phyloP scores from a whole-genome alignment of 1,284 basidiomycete species.

The Earliella scabrosa region DNA sequence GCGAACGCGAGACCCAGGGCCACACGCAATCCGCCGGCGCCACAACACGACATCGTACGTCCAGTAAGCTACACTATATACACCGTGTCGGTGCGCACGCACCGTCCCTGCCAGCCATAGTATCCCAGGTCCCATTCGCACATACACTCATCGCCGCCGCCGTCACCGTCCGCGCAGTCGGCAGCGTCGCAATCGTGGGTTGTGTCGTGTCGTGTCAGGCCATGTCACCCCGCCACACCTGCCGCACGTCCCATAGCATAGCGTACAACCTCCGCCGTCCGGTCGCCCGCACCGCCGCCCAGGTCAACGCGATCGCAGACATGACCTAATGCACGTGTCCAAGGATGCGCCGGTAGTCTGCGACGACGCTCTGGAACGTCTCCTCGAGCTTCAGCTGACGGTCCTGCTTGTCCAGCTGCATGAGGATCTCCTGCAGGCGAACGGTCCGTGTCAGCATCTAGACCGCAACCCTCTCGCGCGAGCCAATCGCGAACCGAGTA shows the following conservation, averaged over 20 bases:
- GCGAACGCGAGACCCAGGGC: background rate
- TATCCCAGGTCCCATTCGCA: background rate
- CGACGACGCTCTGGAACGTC: slow-evolving; percentile 87
- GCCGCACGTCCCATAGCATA: background rate
- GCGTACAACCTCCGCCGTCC: too few species aligned
- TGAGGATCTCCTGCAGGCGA: slow-evolving; percentile 74
- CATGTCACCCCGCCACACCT: too few species aligned
- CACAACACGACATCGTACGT: too few species aligned
- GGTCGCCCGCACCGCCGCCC: background rate
- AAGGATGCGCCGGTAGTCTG: slow-evolving; percentile 88
- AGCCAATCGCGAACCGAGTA: slow-evolving; percentile 16
- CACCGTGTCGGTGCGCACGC: background rate
- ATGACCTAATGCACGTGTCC: slow-evolving; percentile 40
- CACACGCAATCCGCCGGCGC: background rate
- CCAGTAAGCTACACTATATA: background rate
- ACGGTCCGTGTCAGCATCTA: background rate
- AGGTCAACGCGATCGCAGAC: background rate
- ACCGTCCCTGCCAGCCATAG: background rate
- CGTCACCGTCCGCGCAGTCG: background rate
- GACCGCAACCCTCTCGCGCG: background rate
- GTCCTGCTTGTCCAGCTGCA: slow-evolving; percentile 85
- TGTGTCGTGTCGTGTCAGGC: background rate
- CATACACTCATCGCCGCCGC: background rate
- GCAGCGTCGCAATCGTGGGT: background rate
- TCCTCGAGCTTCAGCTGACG: slow-evolving; percentile 89